A percentile compares a stretch with the other conserved stretches of the same genome.
Evolutionary conservation across 805 yeast species (phyloP).

Genomic region (Metschnikowia kofuensis): DNA sequence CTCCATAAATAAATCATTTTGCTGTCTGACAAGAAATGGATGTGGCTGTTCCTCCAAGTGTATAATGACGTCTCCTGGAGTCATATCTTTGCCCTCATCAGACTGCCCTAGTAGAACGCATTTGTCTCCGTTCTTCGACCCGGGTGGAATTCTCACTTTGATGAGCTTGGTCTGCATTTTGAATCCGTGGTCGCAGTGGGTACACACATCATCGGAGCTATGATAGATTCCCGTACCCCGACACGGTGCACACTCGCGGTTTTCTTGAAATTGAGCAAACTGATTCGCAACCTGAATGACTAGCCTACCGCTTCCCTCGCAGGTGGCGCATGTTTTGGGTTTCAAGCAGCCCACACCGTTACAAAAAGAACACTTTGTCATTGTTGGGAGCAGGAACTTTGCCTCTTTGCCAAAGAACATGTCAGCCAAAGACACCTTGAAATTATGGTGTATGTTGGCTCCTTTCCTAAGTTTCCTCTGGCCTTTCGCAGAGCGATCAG

Average conservation of each 20-base stretch:
- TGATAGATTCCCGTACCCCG: constrained; percentile 33
- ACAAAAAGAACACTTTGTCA: constrained; percentile 48
- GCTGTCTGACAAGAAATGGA: constrained; percentile 39
- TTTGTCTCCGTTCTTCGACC: constrained; percentile 50
- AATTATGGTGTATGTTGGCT: constrained; percentile 51
- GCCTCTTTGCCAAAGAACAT: constrained; percentile 55
- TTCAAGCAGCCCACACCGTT: constrained; percentile 50
- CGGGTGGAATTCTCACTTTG: constrained; percentile 53
- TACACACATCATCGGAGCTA: constrained; percentile 23
- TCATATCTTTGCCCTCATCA: constrained; percentile 56
- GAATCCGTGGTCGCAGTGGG: constrained; percentile 36
- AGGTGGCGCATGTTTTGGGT: constrained; percentile 32
- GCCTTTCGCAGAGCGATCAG: constrained; percentile 7
- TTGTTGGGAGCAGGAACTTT: constrained; percentile 53
- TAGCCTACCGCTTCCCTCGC: constrained; percentile 46
- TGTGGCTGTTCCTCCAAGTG: constrained; percentile 44
- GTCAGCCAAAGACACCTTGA: constrained; percentile 52
- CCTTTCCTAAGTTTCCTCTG: constrained; percentile 9
- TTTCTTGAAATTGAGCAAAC: constrained; percentile 40
- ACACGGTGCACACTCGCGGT: constrained; percentile 32
- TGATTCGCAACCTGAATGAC: constrained; percentile 43
- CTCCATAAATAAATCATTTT: constrained; percentile 43
- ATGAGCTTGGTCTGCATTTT: constrained; percentile 48
- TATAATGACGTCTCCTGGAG: constrained; percentile 68
- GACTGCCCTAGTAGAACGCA: constrained; percentile 58